Evolutionary conservation across 495 filamentous ascomycete genomes (phyloP).

Genomic region (Annulohypoxylon maeteangense): DNA sequence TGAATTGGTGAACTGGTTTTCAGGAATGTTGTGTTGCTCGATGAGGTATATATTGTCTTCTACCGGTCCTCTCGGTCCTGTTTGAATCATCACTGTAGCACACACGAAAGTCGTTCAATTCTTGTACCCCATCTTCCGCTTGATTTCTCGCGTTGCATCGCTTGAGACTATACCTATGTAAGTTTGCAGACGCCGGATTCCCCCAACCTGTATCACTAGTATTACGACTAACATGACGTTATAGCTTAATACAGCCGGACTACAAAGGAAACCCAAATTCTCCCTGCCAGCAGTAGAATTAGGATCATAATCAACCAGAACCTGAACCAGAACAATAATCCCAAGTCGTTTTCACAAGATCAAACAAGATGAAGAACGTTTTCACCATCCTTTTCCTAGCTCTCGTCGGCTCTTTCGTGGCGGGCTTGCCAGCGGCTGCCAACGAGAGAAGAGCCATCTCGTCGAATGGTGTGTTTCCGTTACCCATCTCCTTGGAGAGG

Average conservation of each 20-base stretch:
- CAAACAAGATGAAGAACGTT: slow-evolving; percentile 37
- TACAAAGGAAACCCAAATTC: slow-evolving; percentile 8
- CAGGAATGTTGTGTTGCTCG: not conserved
- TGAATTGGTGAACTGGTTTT: slow-evolving; percentile 1
- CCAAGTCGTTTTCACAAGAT: slow-evolving; percentile 20
- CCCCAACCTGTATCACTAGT: slow-evolving; percentile 5
- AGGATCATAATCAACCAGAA: not conserved
- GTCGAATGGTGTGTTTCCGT: slow-evolving; percentile 1
- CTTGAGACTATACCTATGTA: slow-evolving; percentile 12
- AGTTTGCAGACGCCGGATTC: not conserved
- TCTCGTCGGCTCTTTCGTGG: slow-evolving; percentile 27
- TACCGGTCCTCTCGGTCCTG: not conserved
- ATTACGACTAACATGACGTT: slow-evolving; percentile 1
- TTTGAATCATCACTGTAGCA: not conserved
- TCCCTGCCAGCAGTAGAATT: not conserved
- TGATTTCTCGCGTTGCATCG: slow-evolving; percentile 1
- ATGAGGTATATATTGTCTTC: slow-evolving; percentile 25
- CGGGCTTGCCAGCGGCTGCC: slow-evolving; percentile 16
- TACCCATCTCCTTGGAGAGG: too few relatives aligned
- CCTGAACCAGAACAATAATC: not conserved
- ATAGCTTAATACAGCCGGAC: slow-evolving; percentile 18
- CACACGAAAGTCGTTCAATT: slow-evolving; percentile 19
- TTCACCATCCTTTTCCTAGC: slow-evolving; percentile 25
- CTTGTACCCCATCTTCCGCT: slow-evolving; percentile 1
- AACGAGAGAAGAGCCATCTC: slow-evolving; percentile 16